phyloP scores from a whole-genome alignment of 1,139 yeast species.

The Scheffersomyces insectosa region DNA sequence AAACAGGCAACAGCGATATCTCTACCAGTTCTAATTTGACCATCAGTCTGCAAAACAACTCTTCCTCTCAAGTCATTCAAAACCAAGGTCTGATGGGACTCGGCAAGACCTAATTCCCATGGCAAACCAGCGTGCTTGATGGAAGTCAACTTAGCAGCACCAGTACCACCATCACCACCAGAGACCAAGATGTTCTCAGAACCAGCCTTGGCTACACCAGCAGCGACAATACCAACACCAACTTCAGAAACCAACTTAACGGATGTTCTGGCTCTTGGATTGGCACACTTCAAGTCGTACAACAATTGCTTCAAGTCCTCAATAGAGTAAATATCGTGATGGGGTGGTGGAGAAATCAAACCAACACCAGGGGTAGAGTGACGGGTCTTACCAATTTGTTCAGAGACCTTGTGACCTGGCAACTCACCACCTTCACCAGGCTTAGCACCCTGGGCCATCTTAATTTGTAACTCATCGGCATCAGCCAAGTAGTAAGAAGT shows the following conservation, averaged over 20 bases:
- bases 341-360: conserved; percentile 96
- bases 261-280: conserved; percentile 95
- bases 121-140: conserved; percentile 97
- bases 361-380: conserved; percentile 98
- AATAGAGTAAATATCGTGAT: conserved; percentile 96
- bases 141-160: conserved; percentile 98
- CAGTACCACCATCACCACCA: conserved; percentile 99
- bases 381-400: conserved; percentile 88
- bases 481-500: conserved; percentile 92
- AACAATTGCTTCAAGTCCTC: conserved; percentile 97
- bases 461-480: conserved; percentile 96
- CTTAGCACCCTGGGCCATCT: conserved; percentile 99
- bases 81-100: conserved; percentile 95
- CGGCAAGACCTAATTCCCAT: conserved; percentile 98
- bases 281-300: conserved; percentile 93
- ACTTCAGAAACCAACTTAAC: conserved; percentile 96
- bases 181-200: conserved; percentile 94
- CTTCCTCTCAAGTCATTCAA: conserved; percentile 94
- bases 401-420: conserved; percentile 92
- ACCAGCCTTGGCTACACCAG: conserved; percentile 99
- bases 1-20: conserved; percentile 95
- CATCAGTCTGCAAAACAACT: conserved; percentile 94
- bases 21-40: conserved; percentile 94
- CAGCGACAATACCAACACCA: conserved; percentile 98
- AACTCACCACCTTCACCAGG: conserved; percentile 99